Percentiles rank a stretch among this genome's conserved stretches.
Conservation (phyloP, 176 grass and related monocot genomes). For the Avena atlantica region DNA sequence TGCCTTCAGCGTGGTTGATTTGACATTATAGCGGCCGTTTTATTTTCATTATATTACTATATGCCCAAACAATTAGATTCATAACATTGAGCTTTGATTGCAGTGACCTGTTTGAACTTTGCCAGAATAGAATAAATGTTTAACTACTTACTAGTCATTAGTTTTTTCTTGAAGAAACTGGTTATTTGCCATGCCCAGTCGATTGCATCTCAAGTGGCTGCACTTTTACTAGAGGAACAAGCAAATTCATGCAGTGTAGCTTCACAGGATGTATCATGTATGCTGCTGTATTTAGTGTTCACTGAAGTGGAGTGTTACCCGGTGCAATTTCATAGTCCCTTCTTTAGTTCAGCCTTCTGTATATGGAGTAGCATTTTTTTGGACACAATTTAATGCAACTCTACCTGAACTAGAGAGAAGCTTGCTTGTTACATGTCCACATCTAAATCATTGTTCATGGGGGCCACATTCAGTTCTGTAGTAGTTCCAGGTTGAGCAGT, state of each 20-base stretch:
- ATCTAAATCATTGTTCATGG: neutral
- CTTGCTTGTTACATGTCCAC: slow-evolving; percentile 23
- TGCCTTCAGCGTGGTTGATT: neutral
- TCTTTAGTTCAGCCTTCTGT: neutral
- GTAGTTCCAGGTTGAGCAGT: neutral
- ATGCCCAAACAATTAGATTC: slow-evolving; percentile 7
- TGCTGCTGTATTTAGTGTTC: neutral
- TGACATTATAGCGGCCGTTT: neutral
- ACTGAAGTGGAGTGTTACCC: neutral
- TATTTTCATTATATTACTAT: neutral
- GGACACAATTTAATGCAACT: neutral
- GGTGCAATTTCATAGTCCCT: neutral
- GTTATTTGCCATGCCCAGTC: neutral
- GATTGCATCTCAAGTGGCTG: neutral
- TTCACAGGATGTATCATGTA: neutral
- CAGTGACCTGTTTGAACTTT: neutral
- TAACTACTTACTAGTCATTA: neutral
- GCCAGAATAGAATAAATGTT: neutral
- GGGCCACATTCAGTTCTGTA: neutral
- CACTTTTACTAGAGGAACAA: neutral
- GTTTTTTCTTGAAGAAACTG: neutral
- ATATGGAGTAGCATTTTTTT: neutral
- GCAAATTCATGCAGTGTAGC: slow-evolving; percentile 1
- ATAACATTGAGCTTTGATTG: neutral
- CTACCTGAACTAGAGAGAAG: neutral